These are phyloP conservation scores for Casaregolazyma lundiana DNA, from an alignment of 1,139 yeast genomes.

Conservation along the genomic window DNA sequence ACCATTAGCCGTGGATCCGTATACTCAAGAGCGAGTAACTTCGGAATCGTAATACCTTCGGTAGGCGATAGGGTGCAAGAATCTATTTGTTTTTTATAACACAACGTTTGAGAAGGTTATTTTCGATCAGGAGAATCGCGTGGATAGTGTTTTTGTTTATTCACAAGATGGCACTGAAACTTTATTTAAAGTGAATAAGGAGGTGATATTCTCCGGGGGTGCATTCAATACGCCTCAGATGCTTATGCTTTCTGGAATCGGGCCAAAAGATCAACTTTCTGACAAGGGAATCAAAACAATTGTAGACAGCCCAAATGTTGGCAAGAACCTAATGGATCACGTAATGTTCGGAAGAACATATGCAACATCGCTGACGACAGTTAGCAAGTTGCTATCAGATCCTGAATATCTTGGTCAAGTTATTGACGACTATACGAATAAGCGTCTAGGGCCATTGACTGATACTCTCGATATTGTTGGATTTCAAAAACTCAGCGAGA, in stretches of 20 bases:
- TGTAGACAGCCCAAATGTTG: slow-evolving; percentile 28
- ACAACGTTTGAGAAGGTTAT: background rate
- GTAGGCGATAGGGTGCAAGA: background rate
- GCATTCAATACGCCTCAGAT: slow-evolving; percentile 30
- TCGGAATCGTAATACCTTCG: background rate
- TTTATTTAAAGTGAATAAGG: slow-evolving; percentile 24
- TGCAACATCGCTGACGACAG: background rate
- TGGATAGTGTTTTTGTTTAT: slow-evolving; percentile 24
- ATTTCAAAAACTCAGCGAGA: background rate
- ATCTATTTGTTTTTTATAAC: background rate
- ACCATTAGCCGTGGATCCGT: background rate
- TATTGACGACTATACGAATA: background rate
- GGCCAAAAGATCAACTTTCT: slow-evolving; percentile 24
- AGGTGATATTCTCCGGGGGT: slow-evolving; percentile 29
- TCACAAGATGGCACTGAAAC: slow-evolving; percentile 22
- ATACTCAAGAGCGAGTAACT: background rate
- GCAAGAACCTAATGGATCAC: slow-evolving; percentile 29
- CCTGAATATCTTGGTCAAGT: background rate
- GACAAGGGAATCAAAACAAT: slow-evolving; percentile 24
- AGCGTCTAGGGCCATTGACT: background rate
- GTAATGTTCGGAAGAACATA: slow-evolving; percentile 10
- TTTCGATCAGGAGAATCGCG: slow-evolving; percentile 4
- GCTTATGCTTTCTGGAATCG: slow-evolving; percentile 30
- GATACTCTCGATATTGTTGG: background rate
- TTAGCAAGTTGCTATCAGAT: background rate